These are phyloP conservation scores for Grifola frondosa DNA, from an alignment of 1,284 basidiomycete genomes.

Conservation along the genomic window DNA sequence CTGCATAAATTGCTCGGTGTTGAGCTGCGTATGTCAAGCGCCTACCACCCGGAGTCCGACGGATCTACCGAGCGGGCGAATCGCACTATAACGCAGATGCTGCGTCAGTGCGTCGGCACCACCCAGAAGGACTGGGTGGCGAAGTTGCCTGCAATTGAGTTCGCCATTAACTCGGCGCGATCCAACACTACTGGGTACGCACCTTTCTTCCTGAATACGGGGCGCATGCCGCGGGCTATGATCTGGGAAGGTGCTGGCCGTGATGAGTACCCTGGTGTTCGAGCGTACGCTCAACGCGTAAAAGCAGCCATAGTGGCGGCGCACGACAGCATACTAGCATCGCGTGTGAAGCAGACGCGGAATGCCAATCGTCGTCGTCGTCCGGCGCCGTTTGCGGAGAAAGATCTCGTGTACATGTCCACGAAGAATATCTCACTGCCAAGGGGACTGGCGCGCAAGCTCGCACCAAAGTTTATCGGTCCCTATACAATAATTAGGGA, in stretches of 20 bases:
- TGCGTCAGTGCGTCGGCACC: slow-evolving; percentile 30
- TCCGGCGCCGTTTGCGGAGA: slow-evolving; percentile 10
- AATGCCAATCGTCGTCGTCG: slow-evolving; percentile 19
- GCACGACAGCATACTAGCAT: slow-evolving; percentile 22
- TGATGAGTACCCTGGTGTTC: slow-evolving; percentile 14
- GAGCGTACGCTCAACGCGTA: slow-evolving; percentile 11
- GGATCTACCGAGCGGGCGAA: slow-evolving; percentile 40
- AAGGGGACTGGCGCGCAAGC: slow-evolving; percentile 22
- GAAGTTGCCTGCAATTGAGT: slow-evolving; percentile 34
- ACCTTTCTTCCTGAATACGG: slow-evolving; percentile 30
- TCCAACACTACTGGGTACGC: slow-evolving; percentile 32
- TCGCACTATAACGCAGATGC: slow-evolving; percentile 36
- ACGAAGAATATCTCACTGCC: slow-evolving; percentile 31
- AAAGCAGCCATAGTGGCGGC: slow-evolving; percentile 7
- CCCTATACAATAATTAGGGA: slow-evolving; percentile 12
- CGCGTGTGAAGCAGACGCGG: slow-evolving; percentile 13
- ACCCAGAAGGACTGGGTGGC: slow-evolving; percentile 39
- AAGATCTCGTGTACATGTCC: slow-evolving; percentile 35
- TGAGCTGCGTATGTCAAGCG: slow-evolving; percentile 38
- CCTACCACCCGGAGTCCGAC: slow-evolving; percentile 46
- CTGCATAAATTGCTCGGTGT: slow-evolving; percentile 34
- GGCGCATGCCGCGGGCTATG: slow-evolving; percentile 13
- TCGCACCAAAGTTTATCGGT: slow-evolving; percentile 30
- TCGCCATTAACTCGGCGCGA: slow-evolving; percentile 15
- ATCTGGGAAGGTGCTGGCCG: not conserved